Evolutionary conservation across 2,329 filamentous ascomycete genomes (phyloP), one percentile per base, ranked within the genome.

Genomic region (Pseudogymnoascus sp.): DNA sequence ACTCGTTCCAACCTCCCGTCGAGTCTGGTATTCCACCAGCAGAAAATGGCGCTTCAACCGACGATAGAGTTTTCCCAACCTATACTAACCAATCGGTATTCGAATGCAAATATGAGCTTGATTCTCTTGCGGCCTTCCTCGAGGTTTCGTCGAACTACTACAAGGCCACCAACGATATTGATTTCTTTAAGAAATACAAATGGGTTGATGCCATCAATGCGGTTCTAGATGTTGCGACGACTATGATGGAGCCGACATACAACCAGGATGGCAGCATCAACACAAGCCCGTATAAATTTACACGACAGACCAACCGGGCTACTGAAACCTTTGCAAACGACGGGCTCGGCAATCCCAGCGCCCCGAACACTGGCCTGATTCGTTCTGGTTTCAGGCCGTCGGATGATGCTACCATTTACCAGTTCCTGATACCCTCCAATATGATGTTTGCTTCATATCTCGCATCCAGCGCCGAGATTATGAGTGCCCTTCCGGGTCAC

Each of bases 101-200:
- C 71, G 93, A 97, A 74, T 97, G 93, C 82, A 97, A 97, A 75
- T 97, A 94, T 74, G 93, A 97, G 76, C 85, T 97, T 52, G 92
- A 97, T 77, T 93, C 90, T 10, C 81, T 97, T 1, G 91, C 92
- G 0, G 87, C 91, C 31, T 97, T 97, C 74, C 80, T 97, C 6
- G 85, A 90, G 43, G 80, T 97, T 4, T 87, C 85, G 0, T 89
- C 90, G 66, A 85, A 94, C 70, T 97, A 96, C 77, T 84, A 90
- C 75, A 80, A 84, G 21, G 81, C 83, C 64, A 96, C 91, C 0
- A 80, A 81, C 0, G 92, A 92, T 38, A 83, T 79, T 0, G 82
- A 81, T 62, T 91, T 91, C 64, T 96, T 95, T 72, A 76, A 88
- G 52, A 87, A 82, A 3, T 82, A 83, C 49, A 80, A 86, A 61